Evolutionary conservation across 108 stramenopile genomes (phyloP), one percentile per base, ranked within the genome.

Genomic region (Stephanodiscus minutulus): DNA sequence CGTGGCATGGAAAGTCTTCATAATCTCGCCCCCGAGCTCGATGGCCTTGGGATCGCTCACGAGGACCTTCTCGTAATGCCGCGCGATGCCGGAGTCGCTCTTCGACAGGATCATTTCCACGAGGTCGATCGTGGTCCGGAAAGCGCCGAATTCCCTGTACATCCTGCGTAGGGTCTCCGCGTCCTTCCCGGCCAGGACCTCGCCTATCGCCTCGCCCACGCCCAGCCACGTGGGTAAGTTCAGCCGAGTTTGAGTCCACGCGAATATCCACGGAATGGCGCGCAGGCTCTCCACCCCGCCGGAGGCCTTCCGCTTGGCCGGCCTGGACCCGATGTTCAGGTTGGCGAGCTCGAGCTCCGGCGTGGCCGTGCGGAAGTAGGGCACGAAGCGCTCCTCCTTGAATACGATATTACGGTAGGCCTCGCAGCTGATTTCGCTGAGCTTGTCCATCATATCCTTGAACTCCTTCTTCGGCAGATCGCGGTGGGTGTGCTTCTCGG

Each of bases 211-310:
- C 28, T 96, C 89, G 21, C 96, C 97, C 31, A 97, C 94, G 28
- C 98, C 98, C 20, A 98, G 84, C 98, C 98, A 98, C 8, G 97
- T 94, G 7, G 96, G 95, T 20, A 98, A 83, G 66, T 97, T 91
- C 29, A 92, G 62, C 11, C 98, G 88, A 35, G 98, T 98, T 80
- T 98, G 98, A 1, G 95, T 96, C 98, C 98, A 98, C 3, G 98
- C 89, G 70, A 98, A 98, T 37, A 91, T 97, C 98, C 98, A 98
- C n/a, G 98, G 98, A 13, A 80, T 72, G 1, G 76, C 65, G 43
- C 72, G 54, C 6, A 98, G 83, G 80, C 91, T 90, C 72, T 98
- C 98, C 2, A 98, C 96, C 12, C 98, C 98, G 17, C 98, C 98
- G 21, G 83, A 85, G 5, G 96, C 88, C 50, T 97, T 97, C 44